These are phyloP conservation scores for Hortiboletus flavorubellus DNA, from an alignment of 768 basidiomycete genomes.

Conservation along the genomic window DNA sequence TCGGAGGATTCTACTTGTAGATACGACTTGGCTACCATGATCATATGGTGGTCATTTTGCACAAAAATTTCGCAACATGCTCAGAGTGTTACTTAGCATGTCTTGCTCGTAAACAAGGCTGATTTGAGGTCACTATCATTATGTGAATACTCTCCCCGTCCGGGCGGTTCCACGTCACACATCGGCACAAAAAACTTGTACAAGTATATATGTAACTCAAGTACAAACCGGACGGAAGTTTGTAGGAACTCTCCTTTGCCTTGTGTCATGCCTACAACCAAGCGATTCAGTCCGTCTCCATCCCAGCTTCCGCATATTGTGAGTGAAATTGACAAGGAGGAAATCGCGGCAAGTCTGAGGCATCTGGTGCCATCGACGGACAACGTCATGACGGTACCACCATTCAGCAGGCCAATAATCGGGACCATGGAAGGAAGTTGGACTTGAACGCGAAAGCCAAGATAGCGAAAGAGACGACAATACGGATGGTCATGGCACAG, in stretches of 20 bases:
- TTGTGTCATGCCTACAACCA: constrained; percentile 54
- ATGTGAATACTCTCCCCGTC: too few species aligned
- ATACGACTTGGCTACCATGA: too few species aligned
- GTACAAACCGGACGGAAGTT: constrained; percentile 23
- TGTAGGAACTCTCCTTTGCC: constrained; percentile 47
- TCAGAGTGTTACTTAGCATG: too few species aligned
- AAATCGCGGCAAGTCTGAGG: constrained; percentile 98
- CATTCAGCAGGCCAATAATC: constrained; percentile 94
- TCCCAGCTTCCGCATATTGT: constrained; percentile 63
- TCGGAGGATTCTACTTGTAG: too few species aligned
- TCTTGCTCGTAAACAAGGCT: too few species aligned
- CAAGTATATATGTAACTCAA: too few species aligned
- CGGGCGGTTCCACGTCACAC: too few species aligned
- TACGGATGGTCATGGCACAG: constrained; percentile 96
- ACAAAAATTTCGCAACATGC: too few species aligned
- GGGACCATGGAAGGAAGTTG: constrained; percentile 99
- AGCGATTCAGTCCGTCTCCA: constrained; percentile 54
- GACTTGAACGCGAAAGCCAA: constrained; percentile 95
- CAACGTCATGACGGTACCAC: constrained; percentile 99
- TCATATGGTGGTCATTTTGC: too few species aligned
- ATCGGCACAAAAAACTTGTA: too few species aligned
- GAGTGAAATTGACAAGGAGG: constrained; percentile 43
- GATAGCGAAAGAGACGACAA: constrained; percentile 95
- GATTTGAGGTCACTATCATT: too few species aligned
- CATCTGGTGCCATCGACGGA: constrained; percentile 89